These are phyloP conservation scores for Tolypocladium tundrense DNA, from an alignment of 2,329 filamentous ascomycete genomes.

Conservation along the genomic window DNA sequence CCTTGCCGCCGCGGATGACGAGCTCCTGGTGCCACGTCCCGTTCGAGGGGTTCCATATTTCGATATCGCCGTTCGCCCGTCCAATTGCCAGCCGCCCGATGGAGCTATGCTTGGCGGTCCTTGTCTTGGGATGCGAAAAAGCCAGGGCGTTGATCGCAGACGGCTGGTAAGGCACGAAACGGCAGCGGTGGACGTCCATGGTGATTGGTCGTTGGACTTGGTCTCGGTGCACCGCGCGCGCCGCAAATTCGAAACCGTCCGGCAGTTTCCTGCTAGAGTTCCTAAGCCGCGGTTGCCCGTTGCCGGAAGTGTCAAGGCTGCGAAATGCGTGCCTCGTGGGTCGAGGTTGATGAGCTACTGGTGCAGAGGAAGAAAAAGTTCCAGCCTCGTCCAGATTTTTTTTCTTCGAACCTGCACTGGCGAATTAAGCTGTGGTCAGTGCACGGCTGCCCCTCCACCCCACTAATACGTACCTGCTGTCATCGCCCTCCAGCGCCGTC, in stretches of 20 bases:
- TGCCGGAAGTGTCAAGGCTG: background rate
- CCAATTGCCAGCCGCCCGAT: constrained; percentile 74
- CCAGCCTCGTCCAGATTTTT: constrained; percentile 20
- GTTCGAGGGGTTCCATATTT: constrained; percentile 87
- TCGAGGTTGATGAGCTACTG: background rate
- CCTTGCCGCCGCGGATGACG: constrained; percentile 71
- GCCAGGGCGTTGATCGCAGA: constrained; percentile 90
- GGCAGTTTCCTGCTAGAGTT: background rate
- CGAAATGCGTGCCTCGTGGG: background rate
- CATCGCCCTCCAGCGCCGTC: background rate
- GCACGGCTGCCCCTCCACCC: constrained; percentile 21
- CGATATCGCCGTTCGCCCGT: constrained; percentile 88
- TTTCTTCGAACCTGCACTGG: constrained; percentile 12
- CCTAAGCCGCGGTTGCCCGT: background rate
- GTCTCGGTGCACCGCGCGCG: background rate
- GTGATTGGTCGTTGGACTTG: background rate
- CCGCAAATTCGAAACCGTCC: background rate
- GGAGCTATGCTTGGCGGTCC: constrained; percentile 38
- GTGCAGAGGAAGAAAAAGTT: constrained; percentile 18
- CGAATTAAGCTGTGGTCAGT: constrained; percentile 24
- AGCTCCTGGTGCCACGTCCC: constrained; percentile 86
- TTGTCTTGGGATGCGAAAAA: constrained; percentile 65
- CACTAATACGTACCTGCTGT: constrained; percentile 8
- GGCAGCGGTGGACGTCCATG: constrained; percentile 96
- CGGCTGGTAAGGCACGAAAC: constrained; percentile 87